Conservation (phyloP, 495 filamentous ascomycete genomes). For the Tuber aestivum region DNA sequence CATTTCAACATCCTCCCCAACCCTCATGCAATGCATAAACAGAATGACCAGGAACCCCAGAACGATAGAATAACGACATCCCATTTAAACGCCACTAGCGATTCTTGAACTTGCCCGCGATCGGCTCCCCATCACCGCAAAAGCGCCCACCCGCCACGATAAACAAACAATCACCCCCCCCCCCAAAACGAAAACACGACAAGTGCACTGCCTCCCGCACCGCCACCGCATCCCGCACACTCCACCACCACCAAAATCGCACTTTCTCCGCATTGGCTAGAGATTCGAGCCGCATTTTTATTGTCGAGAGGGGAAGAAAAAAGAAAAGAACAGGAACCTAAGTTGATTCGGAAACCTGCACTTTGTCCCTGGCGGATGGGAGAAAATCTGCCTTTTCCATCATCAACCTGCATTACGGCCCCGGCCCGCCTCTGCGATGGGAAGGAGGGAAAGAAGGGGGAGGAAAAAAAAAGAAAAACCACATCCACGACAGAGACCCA, state of each 20-base stretch:
- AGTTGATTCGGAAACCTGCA: not conserved
- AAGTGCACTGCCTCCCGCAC: not conserved
- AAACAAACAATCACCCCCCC: too few relatives aligned
- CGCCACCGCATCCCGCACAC: not conserved
- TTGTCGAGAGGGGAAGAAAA: not conserved
- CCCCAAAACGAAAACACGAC: too few relatives aligned
- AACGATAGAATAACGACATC: not conserved
- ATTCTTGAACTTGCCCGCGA: not conserved
- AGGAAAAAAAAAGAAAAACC: not conserved
- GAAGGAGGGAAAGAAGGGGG: not conserved
- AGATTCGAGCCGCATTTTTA: not conserved
- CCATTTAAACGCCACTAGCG: not conserved
- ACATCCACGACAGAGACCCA: not conserved
- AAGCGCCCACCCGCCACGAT: not conserved
- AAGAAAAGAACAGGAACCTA: not conserved
- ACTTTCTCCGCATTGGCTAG: not conserved
- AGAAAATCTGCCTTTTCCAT: not conserved
- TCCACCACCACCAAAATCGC: not conserved
- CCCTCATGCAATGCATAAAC: too few relatives aligned
- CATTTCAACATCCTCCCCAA: not conserved
- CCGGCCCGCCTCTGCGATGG: not conserved
- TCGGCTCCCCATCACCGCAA: not conserved
- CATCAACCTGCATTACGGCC: not conserved
- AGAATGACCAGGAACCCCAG: not conserved
- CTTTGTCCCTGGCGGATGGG: not conserved